phyloP scores from a whole-genome alignment of 2,329 filamentous ascomycete genomes.

The Emericellopsis cladophorae region DNA sequence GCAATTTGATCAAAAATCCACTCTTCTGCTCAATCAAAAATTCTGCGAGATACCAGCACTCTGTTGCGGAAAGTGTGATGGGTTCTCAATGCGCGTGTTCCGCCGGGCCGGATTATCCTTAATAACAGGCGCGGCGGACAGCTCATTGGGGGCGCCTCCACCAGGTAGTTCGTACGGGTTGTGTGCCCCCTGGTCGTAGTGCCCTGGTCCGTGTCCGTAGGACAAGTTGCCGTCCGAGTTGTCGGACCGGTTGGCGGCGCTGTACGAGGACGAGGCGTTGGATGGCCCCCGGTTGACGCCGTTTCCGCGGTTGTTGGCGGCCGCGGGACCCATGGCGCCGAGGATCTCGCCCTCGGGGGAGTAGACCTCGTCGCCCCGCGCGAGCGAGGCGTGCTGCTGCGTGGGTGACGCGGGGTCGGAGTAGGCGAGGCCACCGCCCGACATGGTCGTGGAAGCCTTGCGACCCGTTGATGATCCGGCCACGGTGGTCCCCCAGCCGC shows the following conservation, averaged over 20 bases:
- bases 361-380: slow-evolving; percentile 50
- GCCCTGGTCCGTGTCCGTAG: slow-evolving; percentile 33
- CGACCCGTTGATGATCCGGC: slow-evolving; percentile 55
- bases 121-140: slow-evolving; percentile 62
- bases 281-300: slow-evolving; percentile 83
- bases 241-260: slow-evolving; percentile 64
- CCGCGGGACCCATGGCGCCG: slow-evolving; percentile 65
- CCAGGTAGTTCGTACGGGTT: slow-evolving; percentile 37
- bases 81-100: slow-evolving; percentile 90
- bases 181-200: slow-evolving; percentile 36
- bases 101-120: slow-evolving; percentile 83
- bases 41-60: slow-evolving; percentile 95
- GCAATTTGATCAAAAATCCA: too few relatives aligned
- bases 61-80: slow-evolving; percentile 79
- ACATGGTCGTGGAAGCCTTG: slow-evolving; percentile 83
- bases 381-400: slow-evolving; percentile 52
- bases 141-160: slow-evolving; percentile 21
- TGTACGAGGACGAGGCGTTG: slow-evolving; percentile 94
- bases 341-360: slow-evolving; percentile 71
- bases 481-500: slow-evolving; percentile 75
- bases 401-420: slow-evolving; percentile 66
- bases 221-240: slow-evolving; percentile 41
- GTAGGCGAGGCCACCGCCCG: slow-evolving; percentile 58
- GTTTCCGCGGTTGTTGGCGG: slow-evolving; percentile 45
- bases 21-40: slow-evolving; percentile 44